Conservation (phyloP, 2,329 filamentous ascomycete species). For the Talaromyces sp. region DNA sequence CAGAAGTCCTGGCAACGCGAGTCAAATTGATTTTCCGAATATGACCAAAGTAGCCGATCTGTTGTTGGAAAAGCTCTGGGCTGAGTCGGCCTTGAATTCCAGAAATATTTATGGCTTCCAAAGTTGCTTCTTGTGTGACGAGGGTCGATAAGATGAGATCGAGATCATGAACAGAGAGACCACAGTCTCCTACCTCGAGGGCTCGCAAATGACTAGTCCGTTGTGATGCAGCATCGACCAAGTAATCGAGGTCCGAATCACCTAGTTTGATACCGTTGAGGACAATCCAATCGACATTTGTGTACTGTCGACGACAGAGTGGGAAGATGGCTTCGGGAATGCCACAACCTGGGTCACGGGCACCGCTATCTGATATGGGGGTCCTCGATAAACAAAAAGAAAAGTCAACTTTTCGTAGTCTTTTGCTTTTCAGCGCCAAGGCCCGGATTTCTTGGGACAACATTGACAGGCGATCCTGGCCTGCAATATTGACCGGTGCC, state of each 20-base stretch:
- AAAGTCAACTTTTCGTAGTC: slow-evolving; percentile 60
- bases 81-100: slow-evolving; percentile 61
- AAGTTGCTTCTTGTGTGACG: slow-evolving; percentile 58
- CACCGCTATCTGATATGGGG: slow-evolving; percentile 43
- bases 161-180: slow-evolving; percentile 43
- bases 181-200: slow-evolving; percentile 60
- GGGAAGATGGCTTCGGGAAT: slow-evolving; percentile 65
- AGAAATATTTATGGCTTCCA: slow-evolving; percentile 63
- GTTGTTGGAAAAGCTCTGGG: slow-evolving; percentile 58
- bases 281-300: slow-evolving; percentile 65
- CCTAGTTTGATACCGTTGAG: slow-evolving; percentile 64
- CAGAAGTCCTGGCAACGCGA: slow-evolving; percentile 58
- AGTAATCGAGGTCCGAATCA: slow-evolving; percentile 61
- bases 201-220: slow-evolving; percentile 59
- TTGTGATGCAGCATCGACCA: slow-evolving; percentile 63
- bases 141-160: slow-evolving; percentile 59
- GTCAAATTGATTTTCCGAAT: slow-evolving; percentile 62
- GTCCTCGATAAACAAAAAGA: slow-evolving; percentile 54
- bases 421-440: slow-evolving; percentile 59
- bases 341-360: slow-evolving; percentile 59
- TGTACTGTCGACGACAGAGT: slow-evolving; percentile 60
- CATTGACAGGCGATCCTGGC: slow-evolving; percentile 51
- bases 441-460: slow-evolving; percentile 64
- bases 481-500: slow-evolving; percentile 46
- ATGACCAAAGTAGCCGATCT: slow-evolving; percentile 61